Base-by-base conservation (phyloP, 2,329 filamentous ascomycete genomes). In the Trichoderma lentiforme region DNA sequence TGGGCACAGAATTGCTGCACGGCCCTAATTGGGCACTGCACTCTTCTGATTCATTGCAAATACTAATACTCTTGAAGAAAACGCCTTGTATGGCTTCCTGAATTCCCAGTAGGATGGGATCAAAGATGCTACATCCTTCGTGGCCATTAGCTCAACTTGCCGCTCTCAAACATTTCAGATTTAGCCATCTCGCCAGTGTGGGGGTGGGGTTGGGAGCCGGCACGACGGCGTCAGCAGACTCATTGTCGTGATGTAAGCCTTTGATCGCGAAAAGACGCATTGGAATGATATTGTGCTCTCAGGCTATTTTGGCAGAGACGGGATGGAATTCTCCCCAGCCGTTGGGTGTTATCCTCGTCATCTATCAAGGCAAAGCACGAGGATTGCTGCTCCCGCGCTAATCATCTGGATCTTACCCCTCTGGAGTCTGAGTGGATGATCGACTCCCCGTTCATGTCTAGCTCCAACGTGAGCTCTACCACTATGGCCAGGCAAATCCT, bases 111-210 rank as follows among this genome's bases (percentile, higher is more conserved):
- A 26, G 34, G 32, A 43, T 36, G 32, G 60, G 21, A 39, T 36
- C n/a, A 34, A 39, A 26, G 15, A 43, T 26, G 60, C 60, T 43
- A 53, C 62, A 64, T 64, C 62, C 62, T 64, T 64, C 28, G 62
- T 24, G 15, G 26, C 62, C 7, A 34, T 28, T 51, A 51, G 62
- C 62, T 64, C 63, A 15, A 32, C 47, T 12, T 56, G 30, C 43
- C 11, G 34, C 26, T 24, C 28, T 56, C 63, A 28, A 66, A 28
- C 39, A 58, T 4, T 28, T 51, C n/a, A 61, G 21, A n/a, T 69
- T 69, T 61, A 69, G 66, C 66, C 66, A 69, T 53, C 39, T 34
- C 56, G 39, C 36, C 18, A 69, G 57, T 69, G 66, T 69, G 66
- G 66, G 57, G 66, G 66, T 53, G 66, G 66, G 66, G 66, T 69